phyloP scores from a whole-genome alignment of 2,329 filamentous ascomycete species.

The Colletotrichum acutatum region DNA sequence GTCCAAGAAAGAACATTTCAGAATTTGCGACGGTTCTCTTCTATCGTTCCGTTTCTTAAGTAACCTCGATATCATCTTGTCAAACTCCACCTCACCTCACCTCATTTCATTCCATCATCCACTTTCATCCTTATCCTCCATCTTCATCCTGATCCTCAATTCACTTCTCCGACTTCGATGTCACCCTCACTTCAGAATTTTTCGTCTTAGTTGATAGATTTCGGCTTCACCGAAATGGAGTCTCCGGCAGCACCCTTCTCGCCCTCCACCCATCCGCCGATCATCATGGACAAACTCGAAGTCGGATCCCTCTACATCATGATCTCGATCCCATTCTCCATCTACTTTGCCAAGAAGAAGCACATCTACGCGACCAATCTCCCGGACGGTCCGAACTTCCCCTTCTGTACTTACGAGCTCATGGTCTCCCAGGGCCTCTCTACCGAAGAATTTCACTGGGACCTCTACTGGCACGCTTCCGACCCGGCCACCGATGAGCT shows the following conservation, averaged over 20 bases:
- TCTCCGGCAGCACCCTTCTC: conserved; percentile 8
- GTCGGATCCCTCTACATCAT: conserved; percentile 32
- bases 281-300: conserved; percentile 8
- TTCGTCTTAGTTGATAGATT: neutral
- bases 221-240: neutral
- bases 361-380: conserved; percentile 15
- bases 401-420: conserved; percentile 36
- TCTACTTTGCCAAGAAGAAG: conserved; percentile 13
- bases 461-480: conserved; percentile 47
- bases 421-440: conserved; percentile 36
- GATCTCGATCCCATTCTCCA: conserved; percentile 32
- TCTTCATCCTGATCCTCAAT: too few species aligned
- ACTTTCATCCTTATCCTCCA: too few species aligned
- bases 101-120: too few species aligned
- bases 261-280: conserved; percentile 5
- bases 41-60: too few species aligned
- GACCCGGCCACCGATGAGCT: conserved; percentile 37
- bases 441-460: conserved; percentile 48
- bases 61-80: too few species aligned
- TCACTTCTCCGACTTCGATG: neutral
- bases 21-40: too few species aligned
- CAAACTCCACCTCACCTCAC: too few species aligned
- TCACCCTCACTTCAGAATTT: neutral
- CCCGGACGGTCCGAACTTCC: conserved; percentile 31
- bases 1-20: too few species aligned